phyloP scores from a whole-genome alignment of 345 rosid species.

The Euclidium syriacum region DNA sequence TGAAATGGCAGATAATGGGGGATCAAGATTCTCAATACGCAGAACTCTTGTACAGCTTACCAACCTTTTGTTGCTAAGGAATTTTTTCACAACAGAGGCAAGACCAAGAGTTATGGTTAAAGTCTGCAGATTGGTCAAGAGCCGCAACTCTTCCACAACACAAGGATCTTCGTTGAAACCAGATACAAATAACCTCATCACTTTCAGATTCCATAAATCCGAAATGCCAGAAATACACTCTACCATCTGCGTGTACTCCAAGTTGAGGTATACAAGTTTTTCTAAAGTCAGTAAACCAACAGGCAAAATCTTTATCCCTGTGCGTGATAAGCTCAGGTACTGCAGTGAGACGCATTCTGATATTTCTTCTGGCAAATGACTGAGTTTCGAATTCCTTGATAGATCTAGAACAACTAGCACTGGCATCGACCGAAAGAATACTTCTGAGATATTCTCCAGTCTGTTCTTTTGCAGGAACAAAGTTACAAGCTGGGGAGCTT shows the following conservation, averaged over 20 bases:
- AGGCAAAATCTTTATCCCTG: neutral
- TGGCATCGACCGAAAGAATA: conserved; percentile 26
- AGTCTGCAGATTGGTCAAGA: too few relatives aligned
- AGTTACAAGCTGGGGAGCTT: conserved; percentile 9
- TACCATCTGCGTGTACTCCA: too few relatives aligned
- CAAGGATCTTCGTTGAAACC: neutral
- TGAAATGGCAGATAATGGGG: neutral
- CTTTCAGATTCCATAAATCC: too few relatives aligned
- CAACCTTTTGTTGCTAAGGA: neutral
- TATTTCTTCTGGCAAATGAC: neutral
- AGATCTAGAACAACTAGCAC: conserved; percentile 20
- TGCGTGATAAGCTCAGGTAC: neutral
- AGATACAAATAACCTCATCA: too few relatives aligned
- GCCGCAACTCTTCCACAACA: neutral
- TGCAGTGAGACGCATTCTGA: neutral
- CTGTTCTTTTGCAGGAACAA: conserved; percentile 15
- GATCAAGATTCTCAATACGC: neutral
- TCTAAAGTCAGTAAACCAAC: neutral
- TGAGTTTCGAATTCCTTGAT: conserved; percentile 12
- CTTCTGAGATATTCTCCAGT: neutral
- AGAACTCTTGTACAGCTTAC: neutral
- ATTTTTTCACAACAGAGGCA: neutral
- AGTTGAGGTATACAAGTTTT: neutral
- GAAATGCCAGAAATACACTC: too few relatives aligned
- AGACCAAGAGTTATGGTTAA: neutral